A percentile compares a stretch with the other conserved stretches of the same genome.
Evolutionary conservation across 2,329 filamentous ascomycete species (phyloP).

Genomic region (Fusarium vanettenii): DNA sequence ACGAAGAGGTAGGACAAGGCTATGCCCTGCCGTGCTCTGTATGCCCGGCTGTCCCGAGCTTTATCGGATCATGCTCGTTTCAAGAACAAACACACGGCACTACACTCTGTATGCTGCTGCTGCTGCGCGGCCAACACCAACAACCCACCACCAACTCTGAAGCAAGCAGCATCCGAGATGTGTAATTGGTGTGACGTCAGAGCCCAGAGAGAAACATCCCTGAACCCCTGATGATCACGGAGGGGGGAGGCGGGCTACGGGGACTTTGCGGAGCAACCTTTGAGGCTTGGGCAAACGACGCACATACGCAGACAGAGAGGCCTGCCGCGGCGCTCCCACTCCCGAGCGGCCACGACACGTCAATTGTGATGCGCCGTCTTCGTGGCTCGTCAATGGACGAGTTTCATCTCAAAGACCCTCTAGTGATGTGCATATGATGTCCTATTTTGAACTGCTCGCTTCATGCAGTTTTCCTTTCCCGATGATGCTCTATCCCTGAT

Average conservation of each 20-base stretch:
- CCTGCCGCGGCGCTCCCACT: not conserved
- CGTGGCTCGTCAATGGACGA: slow-evolving; percentile 4
- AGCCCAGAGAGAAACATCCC: slow-evolving; percentile 6
- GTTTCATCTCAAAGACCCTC: slow-evolving; percentile 10
- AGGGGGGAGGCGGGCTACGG: not conserved
- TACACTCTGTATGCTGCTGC: not conserved
- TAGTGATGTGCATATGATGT: slow-evolving; percentile 36
- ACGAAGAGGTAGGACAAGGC: slow-evolving; percentile 15
- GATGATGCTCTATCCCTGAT: slow-evolving; percentile 24
- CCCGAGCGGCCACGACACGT: slow-evolving; percentile 13
- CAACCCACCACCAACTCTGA: slow-evolving; percentile 3
- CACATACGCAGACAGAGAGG: not conserved
- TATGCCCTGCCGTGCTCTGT: not conserved
- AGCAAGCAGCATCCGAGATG: not conserved
- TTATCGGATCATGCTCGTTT: slow-evolving; percentile 18
- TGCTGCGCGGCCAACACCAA: not conserved
- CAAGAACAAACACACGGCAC: slow-evolving; percentile 26
- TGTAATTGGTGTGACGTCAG: slow-evolving; percentile 33
- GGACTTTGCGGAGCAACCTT: slow-evolving; percentile 7
- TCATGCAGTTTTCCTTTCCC: not conserved
- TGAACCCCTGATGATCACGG: slow-evolving; percentile 35
- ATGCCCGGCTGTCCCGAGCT: not conserved
- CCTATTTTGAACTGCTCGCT: slow-evolving; percentile 28
- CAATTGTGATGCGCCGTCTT: slow-evolving; percentile 34
- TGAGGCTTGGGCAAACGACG: slow-evolving; percentile 2